Evolutionary conservation across 2,329 filamentous ascomycete genomes (phyloP), one percentile per base, ranked within the genome.

Genomic region (Epichloe elymi): DNA sequence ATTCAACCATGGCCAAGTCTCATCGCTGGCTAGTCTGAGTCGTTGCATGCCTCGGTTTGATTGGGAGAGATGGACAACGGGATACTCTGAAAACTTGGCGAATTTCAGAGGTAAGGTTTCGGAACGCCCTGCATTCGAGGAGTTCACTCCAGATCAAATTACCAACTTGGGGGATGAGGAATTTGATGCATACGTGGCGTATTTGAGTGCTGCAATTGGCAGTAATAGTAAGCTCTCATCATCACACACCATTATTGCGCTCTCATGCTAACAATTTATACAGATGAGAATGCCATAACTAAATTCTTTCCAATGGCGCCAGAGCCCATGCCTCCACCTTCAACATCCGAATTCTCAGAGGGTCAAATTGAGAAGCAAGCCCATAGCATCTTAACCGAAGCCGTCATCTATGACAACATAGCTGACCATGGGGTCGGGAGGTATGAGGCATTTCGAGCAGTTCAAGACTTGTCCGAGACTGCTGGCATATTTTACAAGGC

Each of bases 21-120:
- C 70, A 17, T 48, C 59, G 20, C 46, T 50, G 11, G 41, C 26
- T 14, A 43, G 11, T 23, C 23, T 20, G 30, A 26, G 35, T 5
- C 26, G 35, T 46, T 30, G 45, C 40, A n/a, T 62, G 49, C 54
- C 60, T 41, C 48, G 36, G 30, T 58, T 96, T 51, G 71, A 91
- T 61, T 97, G 91, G 91, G 55, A 66, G 0, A 67, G 66, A 33
- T 97, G 91, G 91, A 68, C 70, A 44, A 63, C 70, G 3, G 67
- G 71, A 43, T 49, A 19, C 78, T 79, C 60, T 61, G 64, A 33
- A 51, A 56, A 11, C 23, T 56, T 23, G 45, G 52, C 26, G 57
- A 59, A 36, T 14, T 51, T 4, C 20, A 19, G 51, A 55, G 8
- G 41, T 23, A 20, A n/a, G 35, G 45, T 48, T 17, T 35, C 30